Conservation (phyloP, 306 rosid species). For the Rosa chinensis region DNA sequence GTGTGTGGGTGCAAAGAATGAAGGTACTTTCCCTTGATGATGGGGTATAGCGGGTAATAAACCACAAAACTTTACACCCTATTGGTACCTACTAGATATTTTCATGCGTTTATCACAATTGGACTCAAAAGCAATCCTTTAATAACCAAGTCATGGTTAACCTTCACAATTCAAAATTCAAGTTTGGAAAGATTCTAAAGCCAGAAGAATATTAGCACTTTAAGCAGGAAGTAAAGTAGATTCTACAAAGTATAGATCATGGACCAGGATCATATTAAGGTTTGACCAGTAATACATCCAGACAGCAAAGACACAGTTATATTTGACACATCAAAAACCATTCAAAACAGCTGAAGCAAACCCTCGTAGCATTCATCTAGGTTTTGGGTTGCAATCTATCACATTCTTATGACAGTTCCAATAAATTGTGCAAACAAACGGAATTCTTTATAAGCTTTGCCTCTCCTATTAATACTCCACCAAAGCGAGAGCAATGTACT, state of each 20-base stretch:
- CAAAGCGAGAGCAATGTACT: neutral
- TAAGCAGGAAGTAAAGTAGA: neutral
- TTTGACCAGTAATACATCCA: neutral
- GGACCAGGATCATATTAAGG: neutral
- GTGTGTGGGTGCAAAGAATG: neutral
- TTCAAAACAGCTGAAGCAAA: neutral
- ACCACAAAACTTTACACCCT: neutral
- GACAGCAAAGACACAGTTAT: neutral
- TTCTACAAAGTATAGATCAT: neutral
- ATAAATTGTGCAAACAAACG: neutral
- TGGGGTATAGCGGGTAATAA: neutral
- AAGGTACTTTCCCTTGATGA: neutral
- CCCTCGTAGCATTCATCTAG: neutral
- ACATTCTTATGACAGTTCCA: neutral
- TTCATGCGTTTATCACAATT: constrained; percentile 5
- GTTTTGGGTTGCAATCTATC: neutral
- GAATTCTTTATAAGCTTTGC: constrained; percentile 4
- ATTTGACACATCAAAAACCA: neutral
- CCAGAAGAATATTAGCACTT: neutral
- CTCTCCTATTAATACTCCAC: neutral
- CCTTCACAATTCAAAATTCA: constrained; percentile 1
- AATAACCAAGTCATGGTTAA: neutral
- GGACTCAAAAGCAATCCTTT: neutral
- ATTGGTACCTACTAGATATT: neutral
- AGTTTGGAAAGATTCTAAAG: constrained; percentile 1